Base-by-base conservation (phyloP, 2,329 filamentous ascomycete genomes). In the Botrytis hyacinthi region DNA sequence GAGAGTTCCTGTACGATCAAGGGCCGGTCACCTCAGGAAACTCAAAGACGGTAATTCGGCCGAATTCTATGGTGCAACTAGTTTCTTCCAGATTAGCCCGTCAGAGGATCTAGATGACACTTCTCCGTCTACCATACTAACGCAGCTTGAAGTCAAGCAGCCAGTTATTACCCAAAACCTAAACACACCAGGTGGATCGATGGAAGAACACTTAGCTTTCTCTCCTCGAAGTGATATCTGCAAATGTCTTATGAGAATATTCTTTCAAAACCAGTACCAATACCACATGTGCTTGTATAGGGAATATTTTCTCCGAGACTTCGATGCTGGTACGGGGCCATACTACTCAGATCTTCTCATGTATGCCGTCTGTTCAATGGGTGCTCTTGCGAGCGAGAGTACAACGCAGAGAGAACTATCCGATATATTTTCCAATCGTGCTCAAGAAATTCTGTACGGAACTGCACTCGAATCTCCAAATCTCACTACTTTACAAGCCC, bases 291-390 rank as follows among this genome's bases (percentile, higher is more conserved):
- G 84, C 73, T 80, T 87, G 2, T 87, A 87, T 74, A 82, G 85
- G 44, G 85, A 87, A 75, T 86, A 84, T 74, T 87, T 87, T 73
- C 77, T 87, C 16, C 79, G 85, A 44, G 85, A 87, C 75, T 87
- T 86, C 71, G 84, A 85, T 75, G 80, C 82, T 3, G 84, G 84
- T 0, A 81, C 78, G 1, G 85, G 85, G 0, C 83, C 82, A 42
- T 86, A 87, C 76, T 87, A 86, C 75, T 87, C 85, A 0, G 85
- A 87, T 70, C 78, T 85, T 20, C 81, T 87, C 9, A 80, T 87
- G 12, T 87, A 84, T 75, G 81, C 84, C 22, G 85, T 87, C 26
- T 87, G 85, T 76, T 81, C 85, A 5, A 80, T 85, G n/a, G 85
- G 84, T 0, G 85, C 85, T 22, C 80, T 86, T n/a, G 83, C 84